Evolutionary conservation across 495 filamentous ascomycete species (phyloP), one percentile per base, ranked within the genome.

Genomic region (Xylaria telfairii): DNA sequence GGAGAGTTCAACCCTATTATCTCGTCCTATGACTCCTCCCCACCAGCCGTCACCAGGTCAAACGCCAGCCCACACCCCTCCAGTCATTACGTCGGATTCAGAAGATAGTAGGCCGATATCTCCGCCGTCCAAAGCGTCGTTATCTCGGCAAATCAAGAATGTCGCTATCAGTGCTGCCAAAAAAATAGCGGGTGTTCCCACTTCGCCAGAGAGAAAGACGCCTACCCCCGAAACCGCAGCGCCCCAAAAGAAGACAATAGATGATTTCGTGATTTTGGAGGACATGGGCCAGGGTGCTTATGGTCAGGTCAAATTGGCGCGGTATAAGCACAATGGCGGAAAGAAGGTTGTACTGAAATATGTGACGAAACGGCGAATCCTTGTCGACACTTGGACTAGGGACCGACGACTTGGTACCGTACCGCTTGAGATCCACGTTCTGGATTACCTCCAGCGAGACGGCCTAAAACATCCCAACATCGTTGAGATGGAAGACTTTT

Each of bases 221-320:
- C 68, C 70, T 30, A 68, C 78, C 39, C 46, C 72, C 10, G 60
- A 74, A 51, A 51, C 59, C 12, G 73, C 72, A 17, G 73, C 77
- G 30, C 75, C 81, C n/a, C 28, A 73, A 17, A 69, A 73, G 64
- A 94, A 95, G 79, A 90, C 88, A 0, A 98, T 99, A 65, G 83
- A 90, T 56, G 94, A 98, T 80, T 99, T 97, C 80, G 86, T 89
- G 39, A 94, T 98, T 71, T 86, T 99, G 5, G 96, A 99, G 80
- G 96, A 99, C 66, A 98, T 99, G 95, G 96, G 96, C 7, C 94
- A 98, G 81, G 96, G 96, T 56, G 96, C 96, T 2, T 99, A 98
- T 76, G 96, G 96, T 6, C 94, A 98, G 80, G 96, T 99, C 62
- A 99, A 99, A 79, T 84, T 98, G 46, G 95, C 92, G n/a, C 89